These are phyloP conservation scores for Plantago major DNA, from an alignment of 257 asterid species.

Conservation along the genomic window DNA sequence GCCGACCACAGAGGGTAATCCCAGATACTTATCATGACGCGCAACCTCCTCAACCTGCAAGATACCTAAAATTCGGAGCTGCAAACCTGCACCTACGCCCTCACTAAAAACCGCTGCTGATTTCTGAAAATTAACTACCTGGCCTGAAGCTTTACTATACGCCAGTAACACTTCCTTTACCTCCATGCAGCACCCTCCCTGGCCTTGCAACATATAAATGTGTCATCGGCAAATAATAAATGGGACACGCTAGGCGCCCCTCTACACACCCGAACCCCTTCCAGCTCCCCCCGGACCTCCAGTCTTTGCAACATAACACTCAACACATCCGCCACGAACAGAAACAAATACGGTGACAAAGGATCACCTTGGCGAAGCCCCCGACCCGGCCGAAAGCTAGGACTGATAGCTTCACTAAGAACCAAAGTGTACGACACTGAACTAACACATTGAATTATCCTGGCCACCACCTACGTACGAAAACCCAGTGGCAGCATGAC, in stretches of 20 bases:
- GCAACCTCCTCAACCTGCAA: neutral
- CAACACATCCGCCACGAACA: too few species aligned
- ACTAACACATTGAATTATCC: neutral
- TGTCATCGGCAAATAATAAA: neutral
- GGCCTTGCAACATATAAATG: neutral
- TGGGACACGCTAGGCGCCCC: neutral
- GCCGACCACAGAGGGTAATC: too few species aligned
- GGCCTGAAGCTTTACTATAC: neutral
- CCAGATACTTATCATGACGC: neutral
- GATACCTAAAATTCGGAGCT: neutral
- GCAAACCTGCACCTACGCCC: neutral
- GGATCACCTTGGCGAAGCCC: conserved; percentile 4
- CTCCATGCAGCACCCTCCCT: too few species aligned
- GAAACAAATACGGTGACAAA: neutral
- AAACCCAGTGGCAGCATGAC: neutral
- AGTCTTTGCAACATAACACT: too few species aligned
- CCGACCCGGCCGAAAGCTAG: neutral
- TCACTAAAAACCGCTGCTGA: neutral
- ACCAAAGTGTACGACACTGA: neutral
- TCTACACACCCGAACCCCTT: neutral
- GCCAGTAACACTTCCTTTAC: too few species aligned
- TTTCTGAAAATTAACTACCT: neutral
- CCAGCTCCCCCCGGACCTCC: too few species aligned
- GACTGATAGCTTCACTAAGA: neutral
- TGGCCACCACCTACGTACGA: neutral